Conservation (phyloP, 1,284 basidiomycete species). For the Taiwanofungus camphoratus region DNA sequence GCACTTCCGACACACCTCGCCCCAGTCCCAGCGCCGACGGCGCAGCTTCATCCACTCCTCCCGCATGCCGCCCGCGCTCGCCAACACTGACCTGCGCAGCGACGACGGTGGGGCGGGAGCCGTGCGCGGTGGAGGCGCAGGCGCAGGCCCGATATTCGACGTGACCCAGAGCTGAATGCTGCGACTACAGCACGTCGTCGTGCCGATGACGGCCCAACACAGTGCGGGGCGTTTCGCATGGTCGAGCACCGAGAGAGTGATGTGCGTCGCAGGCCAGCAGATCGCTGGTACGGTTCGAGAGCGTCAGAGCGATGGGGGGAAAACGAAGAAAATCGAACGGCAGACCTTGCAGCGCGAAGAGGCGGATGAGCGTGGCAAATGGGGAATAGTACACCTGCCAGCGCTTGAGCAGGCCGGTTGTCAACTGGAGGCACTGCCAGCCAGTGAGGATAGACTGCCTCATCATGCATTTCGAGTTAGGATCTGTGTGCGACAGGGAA, state of each 20-base stretch:
- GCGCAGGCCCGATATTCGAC: constrained; percentile 49
- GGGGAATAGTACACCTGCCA: constrained; percentile 83
- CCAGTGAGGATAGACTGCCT: constrained; percentile 69
- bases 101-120: constrained; percentile 2
- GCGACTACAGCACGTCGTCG: constrained; percentile 70
- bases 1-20: constrained; percentile 57
- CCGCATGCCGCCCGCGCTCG: constrained; percentile 17
- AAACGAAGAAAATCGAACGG: neutral
- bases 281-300: constrained; percentile 52
- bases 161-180: constrained; percentile 84
- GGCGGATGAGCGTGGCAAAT: constrained; percentile 73
- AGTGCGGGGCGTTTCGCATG: constrained; percentile 57
- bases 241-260: constrained; percentile 66
- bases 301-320: neutral
- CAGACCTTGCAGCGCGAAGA: constrained; percentile 68
- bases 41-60: constrained; percentile 40
- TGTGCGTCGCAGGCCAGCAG: constrained; percentile 83
- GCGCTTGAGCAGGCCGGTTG: constrained; percentile 73
- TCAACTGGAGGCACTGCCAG: constrained; percentile 73
- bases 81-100: constrained; percentile 3
- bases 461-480: neutral
- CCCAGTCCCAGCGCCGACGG: constrained; percentile 68
- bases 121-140: constrained; percentile 6
- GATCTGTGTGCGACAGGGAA: neutral
- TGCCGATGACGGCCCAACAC: constrained; percentile 78